Evolutionary conservation across 352 stramenopile genomes (phyloP), one percentile per base, ranked within the genome.

Genomic region (Halophytophthora batemanensis): DNA sequence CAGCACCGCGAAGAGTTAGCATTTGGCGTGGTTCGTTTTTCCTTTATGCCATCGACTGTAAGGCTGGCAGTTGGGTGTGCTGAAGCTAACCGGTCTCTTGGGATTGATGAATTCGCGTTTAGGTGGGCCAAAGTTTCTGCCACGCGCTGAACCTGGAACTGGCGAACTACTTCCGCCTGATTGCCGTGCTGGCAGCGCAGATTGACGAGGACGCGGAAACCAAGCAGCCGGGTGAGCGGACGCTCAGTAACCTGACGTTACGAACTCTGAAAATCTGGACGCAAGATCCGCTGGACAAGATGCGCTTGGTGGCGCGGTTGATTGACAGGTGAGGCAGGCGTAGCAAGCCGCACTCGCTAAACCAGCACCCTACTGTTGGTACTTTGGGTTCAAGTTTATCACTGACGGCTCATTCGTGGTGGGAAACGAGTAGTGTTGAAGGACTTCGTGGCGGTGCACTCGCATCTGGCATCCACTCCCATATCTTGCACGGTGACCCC

Each of bases 101-200:
- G 57, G 15, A 3, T 50, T 56, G 8, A 34, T 53, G 5, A 21
- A 34, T 15, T 47, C n/a, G 12, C 43, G 34, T 39, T 4, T 53
- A 92, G 76, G 82, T 95, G 13, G 79, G 75, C 0, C 87, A 96
- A 59, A 95, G 85, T 52, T 97, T 97, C 56, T 93, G 82, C 13
- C 84, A 96, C 53, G 77, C 90, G 14, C 69, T 98, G 10, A 91
- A 97, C 50, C 78, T 88, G 14, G 87, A 97, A 50, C 57, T 98
- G n/a, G 87, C 74, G 1, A 86, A 95, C 48, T 98, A 97, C 65
- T 97, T 94, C 46, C 86, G 92, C 7, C 63, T 98, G n/a, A 90
- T 98, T 29, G 90, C 92, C 14, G 87, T 97, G 2, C 55, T 98
- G 28, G 82, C 91, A 18, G 69, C 89, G 10, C 92, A 98, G 76